phyloP scores from a whole-genome alignment of 305 asterid species.

The Fraxinus albicans region DNA sequence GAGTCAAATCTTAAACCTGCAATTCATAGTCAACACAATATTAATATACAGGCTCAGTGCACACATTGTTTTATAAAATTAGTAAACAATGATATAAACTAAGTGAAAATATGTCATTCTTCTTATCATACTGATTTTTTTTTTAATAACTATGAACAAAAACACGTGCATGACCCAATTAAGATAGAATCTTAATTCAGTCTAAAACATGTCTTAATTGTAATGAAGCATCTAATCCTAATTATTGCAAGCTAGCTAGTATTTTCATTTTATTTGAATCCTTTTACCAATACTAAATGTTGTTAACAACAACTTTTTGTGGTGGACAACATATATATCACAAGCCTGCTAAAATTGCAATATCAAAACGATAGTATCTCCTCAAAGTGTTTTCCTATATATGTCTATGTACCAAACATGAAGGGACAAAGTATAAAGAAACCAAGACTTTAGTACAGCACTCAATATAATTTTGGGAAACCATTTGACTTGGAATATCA shows the following conservation, averaged over 20 bases:
- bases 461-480: background rate
- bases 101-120: background rate
- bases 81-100: background rate
- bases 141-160: background rate
- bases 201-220: background rate
- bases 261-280: no score
- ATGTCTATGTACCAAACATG: background rate
- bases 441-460: background rate
- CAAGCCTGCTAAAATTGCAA: background rate
- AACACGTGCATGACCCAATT: background rate
- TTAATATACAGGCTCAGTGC: background rate
- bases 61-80: background rate
- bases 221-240: background rate
- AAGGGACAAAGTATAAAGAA: background rate
- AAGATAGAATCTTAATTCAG: background rate
- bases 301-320: background rate
- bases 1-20: conserved; percentile 26
- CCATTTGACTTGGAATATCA: background rate
- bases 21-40: background rate
- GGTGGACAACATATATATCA: background rate
- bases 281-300: no score
- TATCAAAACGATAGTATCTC: background rate
- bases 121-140: background rate
- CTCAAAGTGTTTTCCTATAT: background rate
- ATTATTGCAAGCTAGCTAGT: background rate